Evolutionary conservation across 2,329 filamentous ascomycete species (phyloP), one percentile per base, ranked within the genome.

Genomic region (Aciculosporium take): DNA sequence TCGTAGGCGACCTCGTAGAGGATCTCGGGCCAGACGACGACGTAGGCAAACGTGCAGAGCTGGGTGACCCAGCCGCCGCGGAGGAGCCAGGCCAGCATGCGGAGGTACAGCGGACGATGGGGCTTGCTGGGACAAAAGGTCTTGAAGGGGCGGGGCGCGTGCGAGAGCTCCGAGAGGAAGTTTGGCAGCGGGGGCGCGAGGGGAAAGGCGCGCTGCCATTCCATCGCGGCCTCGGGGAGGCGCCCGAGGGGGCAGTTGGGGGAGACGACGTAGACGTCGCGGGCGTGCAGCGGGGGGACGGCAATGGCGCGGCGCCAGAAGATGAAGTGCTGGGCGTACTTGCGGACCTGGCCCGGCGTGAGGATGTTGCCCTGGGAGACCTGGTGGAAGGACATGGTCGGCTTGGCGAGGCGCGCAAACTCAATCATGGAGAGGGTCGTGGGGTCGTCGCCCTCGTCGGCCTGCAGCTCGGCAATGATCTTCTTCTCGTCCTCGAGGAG

Each of bases 281-380:
- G 75, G 33, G 84, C 82, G 54, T 95, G 87, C 5, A 98, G 73
- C 0, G 91, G 91, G 4, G 86, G 84, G 31, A 96, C 89, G 13
- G 89, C 82, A 45, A 93, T 84, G 36, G 89, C 91, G 43, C 88
- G 81, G 20, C 91, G 80, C 88, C 89, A 96, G 63, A 93, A 94
- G 46, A 96, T 87, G 47, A 98, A 81, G 63, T 96, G 91, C 44
- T 85, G 83, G 8, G 88, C 87, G 47, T 94, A 84, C 51, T 85
- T 81, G 48, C 89, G 81, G 47, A 96, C 81, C 50, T 94, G 84
- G 25, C 76, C 71, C 1, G 91, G 70, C 3, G 82, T 79, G 40
- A 96, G 80, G 17, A 79, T 74, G 39, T 82, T 76, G 49, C 72
- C 75, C 49, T 79, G 74, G 13, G 80, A 76, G 41, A 86, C 75